Percentiles rank a stretch among this genome's conserved stretches.
Conservation (phyloP, 306 rosid genomes). For the Medicago truncatula region MtrunA17r5.0-ANR NC_053049.1:44473001-44473500, state of each 20-base stretch:
- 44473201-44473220: slow-evolving; percentile 23
- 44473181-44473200: slow-evolving; percentile 21
- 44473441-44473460: no score
- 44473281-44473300: no score
- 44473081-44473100: slow-evolving; percentile 4
- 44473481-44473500: not conserved
- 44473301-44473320: no score
- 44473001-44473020: slow-evolving; percentile 8
- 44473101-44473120: slow-evolving; percentile 1
- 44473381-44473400: not conserved
- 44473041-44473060: not conserved
- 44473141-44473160: slow-evolving; percentile 7
- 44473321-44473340: no score
- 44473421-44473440: not conserved
- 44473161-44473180: slow-evolving; percentile 7
- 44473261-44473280: not conserved
- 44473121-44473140: not conserved
- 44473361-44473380: not conserved
- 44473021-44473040: not conserved
- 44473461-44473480: not conserved
- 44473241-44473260: slow-evolving; percentile 23
- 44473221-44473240: not conserved
- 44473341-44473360: no score
- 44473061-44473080: not conserved
- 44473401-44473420: not conserved